phyloP scores from a whole-genome alignment of 2,329 filamentous ascomycete genomes.

The Hymenoscyphus repandus region DNA sequence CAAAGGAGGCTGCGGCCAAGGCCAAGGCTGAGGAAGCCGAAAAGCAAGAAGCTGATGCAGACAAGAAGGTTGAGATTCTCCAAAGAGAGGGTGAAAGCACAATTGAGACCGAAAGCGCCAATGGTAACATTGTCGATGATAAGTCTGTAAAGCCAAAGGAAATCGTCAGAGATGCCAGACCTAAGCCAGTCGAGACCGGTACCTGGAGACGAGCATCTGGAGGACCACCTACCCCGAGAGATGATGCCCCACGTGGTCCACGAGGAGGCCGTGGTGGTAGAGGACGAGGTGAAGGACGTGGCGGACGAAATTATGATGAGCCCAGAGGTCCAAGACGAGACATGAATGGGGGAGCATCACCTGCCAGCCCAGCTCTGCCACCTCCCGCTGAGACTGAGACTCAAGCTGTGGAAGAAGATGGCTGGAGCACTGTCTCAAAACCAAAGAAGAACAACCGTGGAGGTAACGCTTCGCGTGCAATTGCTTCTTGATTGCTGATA shows the following conservation, averaged over 20 bases:
- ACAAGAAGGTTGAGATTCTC: constrained; percentile 30
- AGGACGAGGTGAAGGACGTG: constrained; percentile 38
- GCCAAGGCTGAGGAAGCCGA: constrained; percentile 35
- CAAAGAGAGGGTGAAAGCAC: constrained; percentile 27
- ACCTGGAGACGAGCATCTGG: constrained; percentile 54
- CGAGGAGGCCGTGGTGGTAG: constrained; percentile 37
- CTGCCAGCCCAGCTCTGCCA: constrained; percentile 37
- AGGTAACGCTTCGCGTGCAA: constrained; percentile 29
- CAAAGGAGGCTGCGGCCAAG: constrained; percentile 46
- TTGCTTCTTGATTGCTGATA: constrained; percentile 27
- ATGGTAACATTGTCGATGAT: constrained; percentile 41
- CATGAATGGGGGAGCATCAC: constrained; percentile 39
- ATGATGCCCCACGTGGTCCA: constrained; percentile 36
- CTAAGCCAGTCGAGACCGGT: constrained; percentile 51
- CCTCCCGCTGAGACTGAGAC: constrained; percentile 31
- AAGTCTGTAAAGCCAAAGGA: constrained; percentile 44
- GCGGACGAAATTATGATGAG: constrained; percentile 27
- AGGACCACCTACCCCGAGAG: constrained; percentile 36
- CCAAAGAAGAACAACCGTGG: constrained; percentile 33
- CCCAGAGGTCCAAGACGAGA: constrained; percentile 22
- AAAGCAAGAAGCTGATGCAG: constrained; percentile 22
- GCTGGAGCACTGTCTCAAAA: constrained; percentile 56
- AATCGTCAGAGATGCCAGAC: constrained; percentile 42
- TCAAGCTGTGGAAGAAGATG: constrained; percentile 50
- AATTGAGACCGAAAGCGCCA: constrained; percentile 31